Base-by-base conservation (phyloP, 495 filamentous ascomycete genomes). In the Talaromyces adpressus region DNA sequence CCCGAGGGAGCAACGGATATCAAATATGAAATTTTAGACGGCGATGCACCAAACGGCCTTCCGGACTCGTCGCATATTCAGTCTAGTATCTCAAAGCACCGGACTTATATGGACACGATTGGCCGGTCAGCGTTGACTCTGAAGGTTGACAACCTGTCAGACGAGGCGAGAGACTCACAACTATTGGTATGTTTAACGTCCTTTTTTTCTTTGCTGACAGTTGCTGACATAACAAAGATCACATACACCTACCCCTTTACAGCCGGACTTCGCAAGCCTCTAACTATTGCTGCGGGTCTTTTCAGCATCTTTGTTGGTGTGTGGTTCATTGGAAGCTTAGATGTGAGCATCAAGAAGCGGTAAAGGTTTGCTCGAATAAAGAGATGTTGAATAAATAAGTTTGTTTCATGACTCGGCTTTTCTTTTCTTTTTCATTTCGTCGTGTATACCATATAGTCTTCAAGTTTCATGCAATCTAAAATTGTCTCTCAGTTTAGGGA, bases 31-130 rank as follows among this genome's bases (percentile, higher is more conserved):
- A 67, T 65, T 5, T 60, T 79, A 18, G 77, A 79, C 51, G 70
- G 72, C 8, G 39, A 68, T 25, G 61, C 70, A 60, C 75, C 71
- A 69, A 80, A 79, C 51, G 77, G 77, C 36, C 68, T 73, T 49
- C 75, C 77, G 29, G 66, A 67, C 49, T 51, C 63, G 16, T 71
- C 66, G 66, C 69, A 73, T 60, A 72, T 79, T 56, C 27, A 67
- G n/a, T 68, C 82, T 23, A 81, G 84, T 6, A 82, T 88, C 49
- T 83, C 80, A 61, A 77, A 85, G 8, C 85, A 90, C 75, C 87
- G 86, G 71, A 97, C 93, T 2, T 98, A 91, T 75, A 89, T 98
- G 82, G 94, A 98, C 75, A 98, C 95, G 1, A 72, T 91, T 32
- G 94, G 94, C 65, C 90, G 94, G 30, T 92, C 92, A 27, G 85